phyloP scores from a whole-genome alignment of 2,329 filamentous ascomycete genomes.

The Metarhizium brunneum region DNA sequence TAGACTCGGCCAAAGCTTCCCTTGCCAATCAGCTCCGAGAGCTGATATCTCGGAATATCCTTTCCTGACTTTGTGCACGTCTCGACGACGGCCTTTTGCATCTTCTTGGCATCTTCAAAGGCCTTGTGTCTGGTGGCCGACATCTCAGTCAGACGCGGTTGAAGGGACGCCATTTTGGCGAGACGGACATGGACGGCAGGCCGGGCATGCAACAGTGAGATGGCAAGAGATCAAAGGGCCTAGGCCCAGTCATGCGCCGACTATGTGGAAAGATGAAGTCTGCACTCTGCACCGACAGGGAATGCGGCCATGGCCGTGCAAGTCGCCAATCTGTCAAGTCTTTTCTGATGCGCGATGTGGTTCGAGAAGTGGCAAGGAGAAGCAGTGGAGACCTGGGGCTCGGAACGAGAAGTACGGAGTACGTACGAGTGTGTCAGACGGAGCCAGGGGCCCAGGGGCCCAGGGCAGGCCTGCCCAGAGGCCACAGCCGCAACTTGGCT shows the following conservation, averaged over 20 bases:
- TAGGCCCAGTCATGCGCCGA: not conserved
- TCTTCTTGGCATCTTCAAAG: constrained; percentile 60
- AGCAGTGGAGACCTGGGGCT: not conserved
- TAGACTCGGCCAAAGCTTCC: constrained; percentile 68
- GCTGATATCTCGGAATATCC: constrained; percentile 55
- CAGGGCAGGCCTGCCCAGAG: no score
- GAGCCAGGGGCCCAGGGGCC: no score
- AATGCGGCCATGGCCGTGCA: not conserved
- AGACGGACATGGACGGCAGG: not conserved
- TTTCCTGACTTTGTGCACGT: constrained; percentile 50
- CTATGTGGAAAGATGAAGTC: not conserved
- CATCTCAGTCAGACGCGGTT: constrained; percentile 31
- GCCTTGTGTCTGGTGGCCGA: constrained; percentile 48
- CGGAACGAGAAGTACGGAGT: not conserved
- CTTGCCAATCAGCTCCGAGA: constrained; percentile 66
- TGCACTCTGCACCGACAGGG: not conserved
- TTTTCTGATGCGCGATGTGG: not conserved
- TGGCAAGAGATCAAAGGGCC: no score
- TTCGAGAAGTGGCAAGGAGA: constrained; percentile 4
- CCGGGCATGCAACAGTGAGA: not conserved
- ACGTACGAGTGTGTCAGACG: not conserved
- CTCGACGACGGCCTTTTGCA: constrained; percentile 56
- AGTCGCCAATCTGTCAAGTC: not conserved
- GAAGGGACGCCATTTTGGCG: constrained; percentile 31
- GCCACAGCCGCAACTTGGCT: no score